phyloP scores from a whole-genome alignment of 352 stramenopile genomes.

The Hyaloperonospora brassicae region DNA sequence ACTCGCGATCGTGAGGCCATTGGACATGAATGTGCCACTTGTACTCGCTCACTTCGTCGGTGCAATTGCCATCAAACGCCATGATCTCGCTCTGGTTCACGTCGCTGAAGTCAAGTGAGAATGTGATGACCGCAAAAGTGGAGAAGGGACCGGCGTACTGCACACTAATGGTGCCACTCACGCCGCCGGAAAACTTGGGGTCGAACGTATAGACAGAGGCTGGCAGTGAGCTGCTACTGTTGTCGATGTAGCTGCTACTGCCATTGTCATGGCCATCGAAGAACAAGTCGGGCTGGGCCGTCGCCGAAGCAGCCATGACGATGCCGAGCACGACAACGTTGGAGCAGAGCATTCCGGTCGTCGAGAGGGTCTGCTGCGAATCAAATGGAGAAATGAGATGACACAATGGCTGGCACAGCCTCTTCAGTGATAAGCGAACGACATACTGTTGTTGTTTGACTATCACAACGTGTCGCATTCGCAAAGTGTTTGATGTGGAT shows the following conservation, averaged over 20 bases:
- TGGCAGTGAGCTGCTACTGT: slow-evolving; percentile 8
- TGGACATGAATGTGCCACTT: slow-evolving; percentile 58
- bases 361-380: too few relatives aligned
- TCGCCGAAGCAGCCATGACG: too few relatives aligned
- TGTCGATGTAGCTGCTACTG: background rate
- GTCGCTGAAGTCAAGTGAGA: slow-evolving; percentile 38
- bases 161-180: slow-evolving; percentile 35
- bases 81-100: slow-evolving; percentile 28
- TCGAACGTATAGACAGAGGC: slow-evolving; percentile 40
- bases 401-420: too few relatives aligned
- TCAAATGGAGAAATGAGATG: too few relatives aligned
- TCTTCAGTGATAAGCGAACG: too few relatives aligned
- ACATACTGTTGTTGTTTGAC: too few relatives aligned
- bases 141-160: slow-evolving; percentile 29
- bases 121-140: slow-evolving; percentile 33
- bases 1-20: slow-evolving; percentile 26
- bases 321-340: too few relatives aligned
- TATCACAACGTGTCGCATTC: too few relatives aligned
- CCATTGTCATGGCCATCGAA: too few relatives aligned
- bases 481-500: too few relatives aligned
- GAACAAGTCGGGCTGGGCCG: too few relatives aligned
- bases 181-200: slow-evolving; percentile 25
- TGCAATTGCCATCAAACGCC: slow-evolving; percentile 37
- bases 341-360: too few relatives aligned
- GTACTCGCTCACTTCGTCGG: slow-evolving; percentile 26